Evolutionary conservation across 1,284 basidiomycete genomes (phyloP).

Genomic region (Ustilago bromivora): DNA sequence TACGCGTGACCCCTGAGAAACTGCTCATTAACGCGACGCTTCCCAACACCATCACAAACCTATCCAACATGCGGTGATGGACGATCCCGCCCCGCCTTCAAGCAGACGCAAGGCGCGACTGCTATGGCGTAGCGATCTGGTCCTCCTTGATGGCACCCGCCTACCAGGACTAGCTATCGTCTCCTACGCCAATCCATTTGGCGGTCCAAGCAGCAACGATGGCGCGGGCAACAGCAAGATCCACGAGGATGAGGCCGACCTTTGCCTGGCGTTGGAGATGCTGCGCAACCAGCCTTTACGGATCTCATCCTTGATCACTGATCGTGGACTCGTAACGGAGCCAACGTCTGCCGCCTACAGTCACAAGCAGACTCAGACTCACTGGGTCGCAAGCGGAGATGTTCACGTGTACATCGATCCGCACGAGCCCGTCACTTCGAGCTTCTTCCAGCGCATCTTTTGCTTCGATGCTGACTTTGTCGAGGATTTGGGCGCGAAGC

Average conservation of each 20-base stretch:
- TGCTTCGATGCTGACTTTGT: constrained; percentile 50
- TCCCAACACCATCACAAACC: constrained; percentile 2
- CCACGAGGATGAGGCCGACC: constrained; percentile 52
- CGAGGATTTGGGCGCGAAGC: constrained; percentile 16
- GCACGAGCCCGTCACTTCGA: constrained; percentile 39
- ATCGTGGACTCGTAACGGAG: neutral
- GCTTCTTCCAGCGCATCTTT: constrained; percentile 61
- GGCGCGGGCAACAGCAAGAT: neutral
- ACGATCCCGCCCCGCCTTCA: constrained; percentile 6
- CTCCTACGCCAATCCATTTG: constrained; percentile 59
- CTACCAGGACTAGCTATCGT: constrained; percentile 63
- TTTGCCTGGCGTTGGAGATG: constrained; percentile 67
- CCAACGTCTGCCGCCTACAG: neutral
- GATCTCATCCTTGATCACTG: constrained; percentile 24
- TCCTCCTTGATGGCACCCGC: constrained; percentile 60
- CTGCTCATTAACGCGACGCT: neutral
- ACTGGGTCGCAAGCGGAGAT: constrained; percentile 44
- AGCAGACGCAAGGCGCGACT: constrained; percentile 46
- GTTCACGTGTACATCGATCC: constrained; percentile 58
- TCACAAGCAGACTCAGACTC: constrained; percentile 11
- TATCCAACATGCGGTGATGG: constrained; percentile 8
- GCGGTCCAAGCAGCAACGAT: constrained; percentile 8
- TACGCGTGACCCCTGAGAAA: neutral
- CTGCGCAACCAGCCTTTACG: constrained; percentile 61
- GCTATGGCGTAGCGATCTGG: constrained; percentile 63